Percentiles rank a stretch among this genome's conserved stretches.
Conservation (phyloP, 345 rosid genomes). For the Rubroshorea leprosula region DNA sequence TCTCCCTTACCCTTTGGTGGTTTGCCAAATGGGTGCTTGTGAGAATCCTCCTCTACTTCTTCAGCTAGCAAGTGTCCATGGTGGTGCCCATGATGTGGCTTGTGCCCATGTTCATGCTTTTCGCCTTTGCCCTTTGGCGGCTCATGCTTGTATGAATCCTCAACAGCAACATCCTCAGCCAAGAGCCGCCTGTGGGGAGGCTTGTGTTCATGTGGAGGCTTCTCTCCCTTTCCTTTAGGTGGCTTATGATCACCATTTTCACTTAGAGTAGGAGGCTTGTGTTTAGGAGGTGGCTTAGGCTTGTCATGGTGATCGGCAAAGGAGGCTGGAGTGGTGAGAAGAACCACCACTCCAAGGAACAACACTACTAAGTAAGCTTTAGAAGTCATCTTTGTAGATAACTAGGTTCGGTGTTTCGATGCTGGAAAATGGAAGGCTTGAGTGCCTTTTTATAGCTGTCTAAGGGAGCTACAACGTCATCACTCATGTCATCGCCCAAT, state of each 20-base stretch:
- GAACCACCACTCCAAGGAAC: slow-evolving; percentile 13
- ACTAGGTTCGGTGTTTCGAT: too few relatives aligned
- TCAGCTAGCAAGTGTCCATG: too few relatives aligned
- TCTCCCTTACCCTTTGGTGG: too few relatives aligned
- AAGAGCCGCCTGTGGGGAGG: slow-evolving; percentile 6
- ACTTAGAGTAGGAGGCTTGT: too few relatives aligned
- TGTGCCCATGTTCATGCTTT: neutral
- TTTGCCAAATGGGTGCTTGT: too few relatives aligned
- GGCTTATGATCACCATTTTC: neutral
- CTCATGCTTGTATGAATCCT: neutral
- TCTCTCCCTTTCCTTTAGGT: neutral
- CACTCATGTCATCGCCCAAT: too few relatives aligned
- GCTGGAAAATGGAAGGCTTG: too few relatives aligned
- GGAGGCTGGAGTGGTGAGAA: slow-evolving; percentile 9
- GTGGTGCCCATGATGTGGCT: neutral
- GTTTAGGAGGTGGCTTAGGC: too few relatives aligned
- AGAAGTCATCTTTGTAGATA: neutral
- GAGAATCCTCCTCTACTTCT: too few relatives aligned
- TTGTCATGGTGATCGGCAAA: neutral
- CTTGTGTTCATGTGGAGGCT: neutral
- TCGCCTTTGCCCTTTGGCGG: slow-evolving; percentile 3
- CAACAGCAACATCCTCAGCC: neutral
- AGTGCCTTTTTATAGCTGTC: too few relatives aligned
- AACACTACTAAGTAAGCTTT: slow-evolving; percentile 10
- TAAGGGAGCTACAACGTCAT: too few relatives aligned